Base-by-base conservation (phyloP, 2,329 filamentous ascomycete species). In the Aureobasidium sp. region DNA sequence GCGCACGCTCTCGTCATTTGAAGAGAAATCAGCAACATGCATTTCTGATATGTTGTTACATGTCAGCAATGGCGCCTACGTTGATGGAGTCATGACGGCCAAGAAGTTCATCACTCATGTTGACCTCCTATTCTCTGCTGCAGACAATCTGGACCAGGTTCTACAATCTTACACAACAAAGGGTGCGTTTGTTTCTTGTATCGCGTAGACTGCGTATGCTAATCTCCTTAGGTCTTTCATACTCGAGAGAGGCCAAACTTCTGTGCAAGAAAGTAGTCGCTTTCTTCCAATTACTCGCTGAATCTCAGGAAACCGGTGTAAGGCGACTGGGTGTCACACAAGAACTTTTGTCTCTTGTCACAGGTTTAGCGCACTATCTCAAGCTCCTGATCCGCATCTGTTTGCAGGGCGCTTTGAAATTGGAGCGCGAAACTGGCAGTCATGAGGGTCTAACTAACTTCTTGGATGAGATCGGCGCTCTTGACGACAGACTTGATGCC, bases 201-300 rank as follows among this genome's bases (percentile, higher is more conserved):
- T 3, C 29, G 29, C 9, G 10, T 48, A 6, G 3, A 30, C 67
- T 64, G 61, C 66, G 67, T 59, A 68, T 63, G 51, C 25, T 13
- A 27, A 61, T 13, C 21, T 45, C 10, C 21, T 30, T 66, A 72
- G 63, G 89, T 65, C 82, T 99, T 64, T 90, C 91, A 10, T 99
- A 97, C 72, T 89, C 89, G 21, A 86, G 94, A 69, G 94, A 99
- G 78, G 90, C 94, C n/a, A 99, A 99, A 76, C 81, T 99, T 55
- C 84, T 99, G n/a, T 99, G 94, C 80, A 99, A 99, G 76, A 99
- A 99, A 76, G 96, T 99, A 60, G 94, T 99, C 6, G 90, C 93
- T 30, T 99, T 99, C 79, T 99, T 99, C 74, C 91, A 91, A 13
- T 79, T 99, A 21, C 81, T 99, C 9, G 96, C 93, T 6, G 96